phyloP scores from a whole-genome alignment of 2,329 filamentous ascomycete genomes.

The Dactylonectria macrodidyma region DNA sequence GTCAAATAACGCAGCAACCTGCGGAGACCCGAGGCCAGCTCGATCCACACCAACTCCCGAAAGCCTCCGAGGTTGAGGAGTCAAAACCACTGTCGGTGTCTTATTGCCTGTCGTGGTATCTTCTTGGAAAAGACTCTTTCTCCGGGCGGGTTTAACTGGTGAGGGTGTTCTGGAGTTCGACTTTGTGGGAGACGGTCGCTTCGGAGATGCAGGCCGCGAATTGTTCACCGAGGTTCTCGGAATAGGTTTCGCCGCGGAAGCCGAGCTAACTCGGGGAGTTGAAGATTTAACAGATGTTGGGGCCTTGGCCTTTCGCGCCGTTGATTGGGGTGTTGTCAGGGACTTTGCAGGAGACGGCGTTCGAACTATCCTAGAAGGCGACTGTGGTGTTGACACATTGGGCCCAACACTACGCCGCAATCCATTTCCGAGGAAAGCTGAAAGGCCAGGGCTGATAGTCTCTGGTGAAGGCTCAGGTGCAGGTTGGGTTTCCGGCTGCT shows the following conservation, averaged over 20 bases:
- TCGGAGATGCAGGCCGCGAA: constrained; percentile 41
- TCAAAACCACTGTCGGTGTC: constrained; percentile 76
- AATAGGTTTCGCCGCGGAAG: constrained; percentile 31
- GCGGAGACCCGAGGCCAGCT: constrained; percentile 81
- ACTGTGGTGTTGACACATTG: constrained; percentile 59
- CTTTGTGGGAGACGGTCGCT: constrained; percentile 32
- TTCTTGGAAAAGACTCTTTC: constrained; percentile 66
- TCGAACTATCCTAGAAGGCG: constrained; percentile 36
- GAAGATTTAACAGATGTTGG: constrained; percentile 45
- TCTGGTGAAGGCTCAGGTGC: constrained; percentile 44
- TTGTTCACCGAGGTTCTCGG: constrained; percentile 30
- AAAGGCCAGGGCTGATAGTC: constrained; percentile 69
- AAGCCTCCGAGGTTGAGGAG: constrained; percentile 63
- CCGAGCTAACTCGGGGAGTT: constrained; percentile 40
- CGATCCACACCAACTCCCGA: constrained; percentile 80
- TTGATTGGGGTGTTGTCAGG: constrained; percentile 40
- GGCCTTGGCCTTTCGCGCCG: constrained; percentile 37
- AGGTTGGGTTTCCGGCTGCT: constrained; percentile 47
- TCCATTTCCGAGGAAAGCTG: constrained; percentile 66
- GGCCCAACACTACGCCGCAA: constrained; percentile 62
- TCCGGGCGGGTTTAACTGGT: constrained; percentile 43
- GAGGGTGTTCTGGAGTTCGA: constrained; percentile 44
- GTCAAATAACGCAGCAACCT: constrained; percentile 79
- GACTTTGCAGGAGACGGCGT: constrained; percentile 47
- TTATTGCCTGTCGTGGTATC: constrained; percentile 67